These are phyloP conservation scores for Tarenaya hassleriana DNA, from an alignment of 345 rosid species.

Conservation along the genomic window DNA sequence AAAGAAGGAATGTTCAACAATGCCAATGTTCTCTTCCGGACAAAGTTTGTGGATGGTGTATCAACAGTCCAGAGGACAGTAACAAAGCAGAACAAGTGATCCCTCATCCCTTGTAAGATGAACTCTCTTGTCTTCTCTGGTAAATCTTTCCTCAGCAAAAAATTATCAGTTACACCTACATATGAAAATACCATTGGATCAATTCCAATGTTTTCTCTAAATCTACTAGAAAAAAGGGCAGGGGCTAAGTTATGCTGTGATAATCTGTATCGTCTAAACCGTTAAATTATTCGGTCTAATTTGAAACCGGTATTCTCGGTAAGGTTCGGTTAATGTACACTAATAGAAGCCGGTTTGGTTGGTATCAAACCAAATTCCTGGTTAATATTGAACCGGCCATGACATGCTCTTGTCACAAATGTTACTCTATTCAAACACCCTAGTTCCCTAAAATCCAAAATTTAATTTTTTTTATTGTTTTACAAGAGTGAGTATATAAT, in stretches of 20 bases:
- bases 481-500: no score
- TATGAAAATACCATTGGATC: not conserved
- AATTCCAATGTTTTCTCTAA: slow-evolving; percentile 10
- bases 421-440: no score
- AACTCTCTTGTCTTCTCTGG: slow-evolving; percentile 5
- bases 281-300: no score
- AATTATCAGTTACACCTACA: not conserved
- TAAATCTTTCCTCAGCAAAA: not conserved
- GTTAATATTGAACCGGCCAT: no score
- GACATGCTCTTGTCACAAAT: no score
- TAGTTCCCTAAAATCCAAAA: no score
- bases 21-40: slow-evolving; percentile 85
- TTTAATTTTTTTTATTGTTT: no score
- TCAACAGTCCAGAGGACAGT: slow-evolving; percentile 85
- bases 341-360: no score
- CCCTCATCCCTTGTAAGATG: slow-evolving; percentile 11
- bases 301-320: no score
- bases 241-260: slow-evolving; percentile 6
- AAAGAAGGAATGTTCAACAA: slow-evolving; percentile 98
- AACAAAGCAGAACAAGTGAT: slow-evolving; percentile 49
- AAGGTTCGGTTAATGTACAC: no score
- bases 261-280: not conserved
- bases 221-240: not conserved
- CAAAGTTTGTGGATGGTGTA: slow-evolving; percentile 86
- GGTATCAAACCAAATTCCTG: no score